Evolutionary conservation across 305 asterid species (phyloP).

Genomic region (Fraxinus latifolia): DNA sequence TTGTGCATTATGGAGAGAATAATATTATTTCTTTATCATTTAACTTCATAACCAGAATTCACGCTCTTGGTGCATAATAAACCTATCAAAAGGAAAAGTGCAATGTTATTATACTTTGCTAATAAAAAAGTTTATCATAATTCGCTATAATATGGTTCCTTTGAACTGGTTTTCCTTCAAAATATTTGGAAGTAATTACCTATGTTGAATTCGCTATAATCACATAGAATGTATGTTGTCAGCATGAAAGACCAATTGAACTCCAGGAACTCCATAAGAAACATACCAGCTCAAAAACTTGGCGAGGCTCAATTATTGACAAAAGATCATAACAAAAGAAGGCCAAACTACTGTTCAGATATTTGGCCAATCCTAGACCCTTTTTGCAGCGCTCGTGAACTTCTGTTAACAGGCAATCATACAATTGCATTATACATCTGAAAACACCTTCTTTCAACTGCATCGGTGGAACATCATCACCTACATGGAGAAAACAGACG

Average conservation of each 20-base stretch:
- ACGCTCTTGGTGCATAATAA: background rate
- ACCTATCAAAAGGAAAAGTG: background rate
- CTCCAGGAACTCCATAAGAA: slow-evolving; percentile 26
- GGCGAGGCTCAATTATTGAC: slow-evolving; percentile 94
- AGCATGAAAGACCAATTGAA: slow-evolving; percentile 13
- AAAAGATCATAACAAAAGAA: slow-evolving; percentile 97
- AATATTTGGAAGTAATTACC: background rate
- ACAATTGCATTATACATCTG: slow-evolving; percentile 91
- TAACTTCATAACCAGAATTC: background rate
- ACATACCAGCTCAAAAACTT: slow-evolving; percentile 95
- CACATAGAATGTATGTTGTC: background rate
- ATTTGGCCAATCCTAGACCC: slow-evolving; percentile 92
- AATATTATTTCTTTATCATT: background rate
- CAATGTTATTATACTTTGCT: background rate
- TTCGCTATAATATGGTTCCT: background rate
- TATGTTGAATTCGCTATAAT: background rate
- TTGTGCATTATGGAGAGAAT: background rate
- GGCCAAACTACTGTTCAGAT: slow-evolving; percentile 93
- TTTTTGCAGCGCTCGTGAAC: slow-evolving; percentile 98
- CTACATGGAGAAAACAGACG: slow-evolving; percentile 38
- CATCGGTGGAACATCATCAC: slow-evolving; percentile 98
- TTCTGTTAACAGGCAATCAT: slow-evolving; percentile 91
- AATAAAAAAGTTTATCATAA: background rate
- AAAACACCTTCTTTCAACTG: slow-evolving; percentile 96
- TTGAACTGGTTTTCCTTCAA: slow-evolving; percentile 5